A percentile compares a stretch with the other conserved stretches of the same genome.
Evolutionary conservation across 1,284 basidiomycete species (phyloP).

Genomic region (Cryptococcus maquisensis): DNA sequence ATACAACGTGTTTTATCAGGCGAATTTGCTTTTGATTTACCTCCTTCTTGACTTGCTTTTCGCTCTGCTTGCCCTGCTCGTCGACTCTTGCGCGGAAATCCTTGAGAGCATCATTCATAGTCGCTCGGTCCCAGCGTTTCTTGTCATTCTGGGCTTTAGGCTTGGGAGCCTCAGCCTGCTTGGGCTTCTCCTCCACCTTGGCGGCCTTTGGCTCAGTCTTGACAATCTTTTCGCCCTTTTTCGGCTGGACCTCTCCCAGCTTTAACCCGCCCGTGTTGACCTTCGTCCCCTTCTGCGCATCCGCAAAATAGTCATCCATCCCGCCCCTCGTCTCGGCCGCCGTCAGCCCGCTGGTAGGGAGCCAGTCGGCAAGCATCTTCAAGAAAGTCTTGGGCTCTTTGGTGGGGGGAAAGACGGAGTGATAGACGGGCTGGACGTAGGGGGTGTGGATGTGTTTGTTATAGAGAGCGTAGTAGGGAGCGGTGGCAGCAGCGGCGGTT

Average conservation of each 20-base stretch:
- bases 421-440: constrained; percentile 20
- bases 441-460: constrained; percentile 22
- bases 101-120: constrained; percentile 17
- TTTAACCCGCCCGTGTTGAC: too few species aligned
- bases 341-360: constrained; percentile 16
- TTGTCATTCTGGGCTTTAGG: constrained; percentile 1
- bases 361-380: constrained; percentile 35
- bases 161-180: constrained; percentile 4
- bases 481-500: constrained; percentile 6
- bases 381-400: constrained; percentile 32
- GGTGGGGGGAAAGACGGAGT: constrained; percentile 26
- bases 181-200: constrained; percentile 9
- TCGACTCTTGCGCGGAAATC: constrained; percentile 29
- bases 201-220: constrained; percentile 11
- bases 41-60: constrained; percentile 26
- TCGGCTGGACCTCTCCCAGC: constrained; percentile 5
- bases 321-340: constrained; percentile 20
- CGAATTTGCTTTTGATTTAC: constrained; percentile 20
- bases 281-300: constrained; percentile 8
- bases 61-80: constrained; percentile 28
- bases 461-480: constrained; percentile 20
- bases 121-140: constrained; percentile 13
- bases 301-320: constrained; percentile 20
- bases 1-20: not conserved
- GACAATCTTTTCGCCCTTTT: constrained; percentile 3